Evolutionary conservation across 768 basidiomycete species (phyloP).

Genomic region (Boletus subparvulus): DNA sequence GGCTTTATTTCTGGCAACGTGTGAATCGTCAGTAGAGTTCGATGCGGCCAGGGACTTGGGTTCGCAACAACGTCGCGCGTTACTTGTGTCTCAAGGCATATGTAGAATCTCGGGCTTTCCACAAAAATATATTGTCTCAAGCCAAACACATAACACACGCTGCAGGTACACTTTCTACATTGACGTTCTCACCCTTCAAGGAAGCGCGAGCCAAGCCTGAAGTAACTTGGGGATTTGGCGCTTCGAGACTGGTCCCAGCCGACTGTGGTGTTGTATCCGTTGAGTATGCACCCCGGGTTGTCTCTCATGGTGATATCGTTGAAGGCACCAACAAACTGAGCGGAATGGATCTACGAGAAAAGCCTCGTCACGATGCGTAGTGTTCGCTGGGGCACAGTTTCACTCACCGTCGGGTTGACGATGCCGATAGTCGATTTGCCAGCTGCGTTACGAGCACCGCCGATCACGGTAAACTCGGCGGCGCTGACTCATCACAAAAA

Average conservation of each 20-base stretch:
- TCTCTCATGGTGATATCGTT: conserved; percentile 14
- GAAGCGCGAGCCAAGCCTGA: conserved; percentile 40
- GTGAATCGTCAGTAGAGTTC: too few relatives aligned
- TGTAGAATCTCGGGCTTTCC: background rate
- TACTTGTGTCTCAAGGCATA: background rate
- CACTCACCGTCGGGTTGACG: too few relatives aligned
- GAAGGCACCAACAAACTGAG: conserved; percentile 13
- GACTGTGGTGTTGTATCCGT: conserved; percentile 22
- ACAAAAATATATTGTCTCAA: background rate
- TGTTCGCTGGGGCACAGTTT: background rate
- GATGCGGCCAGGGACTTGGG: background rate
- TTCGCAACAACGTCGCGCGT: too few relatives aligned
- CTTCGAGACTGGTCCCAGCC: conserved; percentile 36
- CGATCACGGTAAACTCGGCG: too few relatives aligned
- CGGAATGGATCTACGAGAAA: conserved; percentile 17
- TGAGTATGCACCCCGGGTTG: conserved; percentile 31
- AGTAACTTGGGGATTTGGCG: conserved; percentile 48
- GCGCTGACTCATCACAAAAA: too few relatives aligned
- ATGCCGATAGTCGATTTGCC: too few relatives aligned
- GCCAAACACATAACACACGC: background rate
- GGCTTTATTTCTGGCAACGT: too few relatives aligned
- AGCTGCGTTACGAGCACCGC: too few relatives aligned
- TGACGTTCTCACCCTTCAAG: conserved; percentile 20
- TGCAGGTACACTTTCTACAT: background rate
- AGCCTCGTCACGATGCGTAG: background rate